Evolutionary conservation across 208 protist genomes (phyloP), one percentile per base, ranked within the genome.

Genomic region (Leishmania martiniquensis): DNA sequence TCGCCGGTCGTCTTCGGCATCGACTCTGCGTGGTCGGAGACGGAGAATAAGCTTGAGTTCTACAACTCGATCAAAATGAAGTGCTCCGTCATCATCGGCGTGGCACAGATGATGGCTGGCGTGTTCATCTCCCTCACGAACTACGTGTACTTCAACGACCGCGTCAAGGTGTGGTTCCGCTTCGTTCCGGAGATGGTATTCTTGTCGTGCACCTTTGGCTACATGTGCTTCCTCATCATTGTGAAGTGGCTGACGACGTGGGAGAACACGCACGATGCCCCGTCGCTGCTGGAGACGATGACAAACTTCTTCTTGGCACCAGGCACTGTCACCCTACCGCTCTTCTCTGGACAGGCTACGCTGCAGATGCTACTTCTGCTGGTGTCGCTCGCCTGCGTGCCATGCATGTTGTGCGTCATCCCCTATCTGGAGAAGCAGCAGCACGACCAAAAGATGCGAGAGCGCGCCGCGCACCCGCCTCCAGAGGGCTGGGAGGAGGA

Each of bases 21-120:
- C 49, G 96, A 98, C 77, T 87, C 91, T 5, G 91, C 90, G 32
- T 98, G 96, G 96, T 85, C 87, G 17, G 97, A 96, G 75, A 91
- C 97, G 63, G 90, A 98, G 44, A 99, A 99, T 83, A 97, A 99
- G 77, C 87, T 99, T 25, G 92, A 95, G 45, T 99, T 98, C 83
- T 97, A 98, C 83, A 99, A 99, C 93, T 99, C 97, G 20, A 90
- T 99, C 79, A 99, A 99, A 88, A 99, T 99, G 99, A 99, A 99
- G 87, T 89, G 98, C 62, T 95, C 98, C 45, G 94, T 99, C 51
- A 91, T 99, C 47, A 88, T 99, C 72, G 99, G 99, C 55, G 91
- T 99, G 1, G 70, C 87, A 63, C 99, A 99, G 84, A 99, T 99
- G 99, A 80, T 96, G 39, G 87, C 98, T 47, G 99, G 99, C 62